Percentiles rank a stretch among this genome's conserved stretches.
These are phyloP conservation scores for Parathielavia appendiculata DNA, from an alignment of 495 filamentous ascomycete genomes.

Conservation along the genomic window DNA sequence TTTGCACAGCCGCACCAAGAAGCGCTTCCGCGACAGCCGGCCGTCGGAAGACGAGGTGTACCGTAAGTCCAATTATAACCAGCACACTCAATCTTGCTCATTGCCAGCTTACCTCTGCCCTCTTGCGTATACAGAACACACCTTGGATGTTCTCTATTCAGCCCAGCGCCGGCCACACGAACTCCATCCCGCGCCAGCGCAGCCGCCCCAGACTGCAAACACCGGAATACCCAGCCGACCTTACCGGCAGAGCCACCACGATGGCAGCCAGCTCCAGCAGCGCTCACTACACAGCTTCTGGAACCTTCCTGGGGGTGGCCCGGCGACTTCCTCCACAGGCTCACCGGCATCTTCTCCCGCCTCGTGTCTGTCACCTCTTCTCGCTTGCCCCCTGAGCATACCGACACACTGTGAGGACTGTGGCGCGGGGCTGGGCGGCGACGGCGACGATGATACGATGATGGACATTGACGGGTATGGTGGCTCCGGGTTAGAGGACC, in stretches of 20 bases:
- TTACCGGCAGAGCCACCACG: constrained; percentile 17
- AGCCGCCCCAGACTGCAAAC: constrained; percentile 5
- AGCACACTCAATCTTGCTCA: background rate
- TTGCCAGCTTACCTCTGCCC: constrained; percentile 5
- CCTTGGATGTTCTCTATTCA: constrained; percentile 43
- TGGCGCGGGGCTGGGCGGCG: constrained; percentile 27
- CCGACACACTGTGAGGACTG: constrained; percentile 43
- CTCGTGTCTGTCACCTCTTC: constrained; percentile 11
- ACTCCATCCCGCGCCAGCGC: background rate
- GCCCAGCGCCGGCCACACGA: constrained; percentile 39
- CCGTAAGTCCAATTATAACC: constrained; percentile 33
- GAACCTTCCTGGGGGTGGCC: constrained; percentile 31
- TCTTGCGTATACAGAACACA: constrained; percentile 37
- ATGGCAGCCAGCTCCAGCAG: constrained; percentile 31
- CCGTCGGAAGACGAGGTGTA: constrained; percentile 46
- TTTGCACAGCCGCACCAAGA: constrained; percentile 43
- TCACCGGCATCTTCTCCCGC: constrained; percentile 15
- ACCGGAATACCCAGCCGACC: constrained; percentile 7
- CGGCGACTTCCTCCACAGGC: constrained; percentile 15
- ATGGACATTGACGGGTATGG: constrained; percentile 21
- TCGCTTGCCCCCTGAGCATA: constrained; percentile 2
- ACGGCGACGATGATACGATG: constrained; percentile 27
- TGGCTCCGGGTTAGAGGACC: constrained; percentile 18
- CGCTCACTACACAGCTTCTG: constrained; percentile 47
- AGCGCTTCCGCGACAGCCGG: constrained; percentile 46